Evolutionary conservation across 169 alveolate species (phyloP).

Genomic region (Amoebophrya sp.): DNA sequence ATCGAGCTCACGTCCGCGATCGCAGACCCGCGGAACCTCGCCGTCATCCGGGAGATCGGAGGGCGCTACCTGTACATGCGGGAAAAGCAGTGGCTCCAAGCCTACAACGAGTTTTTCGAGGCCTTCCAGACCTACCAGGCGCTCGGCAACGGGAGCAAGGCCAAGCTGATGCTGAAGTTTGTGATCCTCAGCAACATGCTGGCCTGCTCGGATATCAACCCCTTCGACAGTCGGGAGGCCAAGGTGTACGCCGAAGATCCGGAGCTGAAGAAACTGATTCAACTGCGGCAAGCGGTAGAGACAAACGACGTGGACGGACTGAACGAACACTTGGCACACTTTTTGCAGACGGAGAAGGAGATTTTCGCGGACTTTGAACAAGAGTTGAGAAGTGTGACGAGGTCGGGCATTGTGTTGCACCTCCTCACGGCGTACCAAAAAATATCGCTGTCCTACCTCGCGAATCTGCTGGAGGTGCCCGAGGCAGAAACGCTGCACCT

Average conservation of each 20-base stretch:
- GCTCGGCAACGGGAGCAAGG: slow-evolving; percentile 52
- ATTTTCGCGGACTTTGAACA: background rate
- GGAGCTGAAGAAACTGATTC: background rate
- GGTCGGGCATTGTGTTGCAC: background rate
- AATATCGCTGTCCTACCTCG: background rate
- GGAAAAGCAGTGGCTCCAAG: slow-evolving; percentile 56
- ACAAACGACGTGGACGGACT: background rate
- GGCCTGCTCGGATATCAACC: slow-evolving; percentile 52
- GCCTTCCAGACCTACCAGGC: slow-evolving; percentile 58
- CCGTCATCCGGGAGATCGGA: slow-evolving; percentile 56
- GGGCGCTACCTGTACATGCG: slow-evolving; percentile 53
- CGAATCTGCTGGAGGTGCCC: too few relatives aligned
- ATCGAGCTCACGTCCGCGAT: slow-evolving; percentile 50
- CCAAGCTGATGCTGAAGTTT: slow-evolving; percentile 54
- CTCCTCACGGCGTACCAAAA: background rate
- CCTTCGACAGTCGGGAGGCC: slow-evolving; percentile 57
- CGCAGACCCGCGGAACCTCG: slow-evolving; percentile 58
- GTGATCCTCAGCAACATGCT: slow-evolving; percentile 56
- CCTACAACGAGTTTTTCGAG: slow-evolving; percentile 58
- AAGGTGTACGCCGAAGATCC: slow-evolving; percentile 38
- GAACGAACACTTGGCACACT: background rate
- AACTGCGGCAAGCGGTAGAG: slow-evolving; percentile 26
- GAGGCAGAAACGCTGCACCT: too few relatives aligned
- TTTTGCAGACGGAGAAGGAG: background rate
- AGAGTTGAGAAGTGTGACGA: background rate